phyloP scores from a whole-genome alignment of 257 asterid species.

The Solanum virginianum region DNA sequence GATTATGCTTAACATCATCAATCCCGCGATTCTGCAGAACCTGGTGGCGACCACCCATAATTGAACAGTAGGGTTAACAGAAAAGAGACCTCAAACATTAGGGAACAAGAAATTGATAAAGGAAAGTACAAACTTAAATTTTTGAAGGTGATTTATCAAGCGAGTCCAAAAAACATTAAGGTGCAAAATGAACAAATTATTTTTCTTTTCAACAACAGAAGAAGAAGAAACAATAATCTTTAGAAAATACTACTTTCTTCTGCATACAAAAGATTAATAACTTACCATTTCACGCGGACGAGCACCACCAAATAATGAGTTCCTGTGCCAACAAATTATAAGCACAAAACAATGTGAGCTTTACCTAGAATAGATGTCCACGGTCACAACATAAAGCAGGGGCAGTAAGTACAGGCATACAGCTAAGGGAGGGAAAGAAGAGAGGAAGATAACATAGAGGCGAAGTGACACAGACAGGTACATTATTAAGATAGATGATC shows the following conservation, averaged over 20 bases:
- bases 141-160: neutral
- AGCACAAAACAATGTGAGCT: slow-evolving; percentile 9
- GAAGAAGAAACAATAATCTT: neutral
- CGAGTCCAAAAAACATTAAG: neutral
- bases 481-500: neutral
- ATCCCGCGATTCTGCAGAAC: slow-evolving; percentile 66
- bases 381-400: slow-evolving; percentile 1
- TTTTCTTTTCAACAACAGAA: neutral
- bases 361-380: slow-evolving; percentile 7
- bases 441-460: neutral
- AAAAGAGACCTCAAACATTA: neutral
- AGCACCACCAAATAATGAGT: slow-evolving; percentile 67
- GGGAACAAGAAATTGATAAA: neutral
- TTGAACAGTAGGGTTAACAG: neutral
- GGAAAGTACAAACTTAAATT: neutral
- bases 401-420: neutral
- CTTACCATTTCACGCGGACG: slow-evolving; percentile 83
- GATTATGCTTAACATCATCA: slow-evolving; percentile 28
- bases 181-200: neutral
- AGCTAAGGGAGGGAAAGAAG: neutral
- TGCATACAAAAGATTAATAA: slow-evolving; percentile 1
- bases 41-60: slow-evolving; percentile 17
- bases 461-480: neutral
- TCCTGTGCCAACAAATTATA: slow-evolving; percentile 35
- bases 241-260: neutral